phyloP scores from a whole-genome alignment of 257 asterid genomes.

The Rubia yunnanensis region DNA sequence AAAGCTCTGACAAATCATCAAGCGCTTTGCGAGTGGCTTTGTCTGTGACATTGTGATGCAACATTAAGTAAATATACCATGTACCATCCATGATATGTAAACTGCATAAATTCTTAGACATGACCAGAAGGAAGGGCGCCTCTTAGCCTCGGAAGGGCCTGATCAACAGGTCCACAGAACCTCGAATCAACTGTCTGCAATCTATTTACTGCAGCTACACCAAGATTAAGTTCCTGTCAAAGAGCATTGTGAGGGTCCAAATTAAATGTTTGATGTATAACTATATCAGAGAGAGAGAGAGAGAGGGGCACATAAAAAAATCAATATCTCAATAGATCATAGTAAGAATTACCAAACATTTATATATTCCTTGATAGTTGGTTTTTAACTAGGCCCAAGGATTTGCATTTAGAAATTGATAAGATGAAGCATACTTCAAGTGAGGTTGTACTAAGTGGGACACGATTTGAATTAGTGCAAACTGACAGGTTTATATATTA shows the following conservation, averaged over 20 bases:
- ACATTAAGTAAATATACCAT: constrained; percentile 9
- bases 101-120: constrained; percentile 6
- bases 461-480: not conserved
- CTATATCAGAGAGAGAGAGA: not conserved
- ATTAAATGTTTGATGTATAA: not conserved
- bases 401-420: not conserved
- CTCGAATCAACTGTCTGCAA: constrained; percentile 94
- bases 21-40: constrained; percentile 78
- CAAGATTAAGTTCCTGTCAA: constrained; percentile 81
- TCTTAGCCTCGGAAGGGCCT: constrained; percentile 87
- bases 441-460: not conserved
- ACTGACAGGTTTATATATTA: no score
- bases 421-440: not conserved
- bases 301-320: not conserved
- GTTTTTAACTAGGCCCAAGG: not conserved
- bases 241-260: not conserved
- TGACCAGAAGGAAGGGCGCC: constrained; percentile 95
- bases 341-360: not conserved
- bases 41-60: constrained; percentile 41
- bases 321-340: not conserved
- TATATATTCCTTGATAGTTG: not conserved
- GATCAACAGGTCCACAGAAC: constrained; percentile 90
- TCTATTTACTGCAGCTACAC: constrained; percentile 76
- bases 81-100: constrained; percentile 7
- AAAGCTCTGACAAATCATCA: constrained; percentile 81